These are phyloP conservation scores for Amanita inopinata DNA, from an alignment of 768 basidiomycete species.

Conservation along the genomic window DNA sequence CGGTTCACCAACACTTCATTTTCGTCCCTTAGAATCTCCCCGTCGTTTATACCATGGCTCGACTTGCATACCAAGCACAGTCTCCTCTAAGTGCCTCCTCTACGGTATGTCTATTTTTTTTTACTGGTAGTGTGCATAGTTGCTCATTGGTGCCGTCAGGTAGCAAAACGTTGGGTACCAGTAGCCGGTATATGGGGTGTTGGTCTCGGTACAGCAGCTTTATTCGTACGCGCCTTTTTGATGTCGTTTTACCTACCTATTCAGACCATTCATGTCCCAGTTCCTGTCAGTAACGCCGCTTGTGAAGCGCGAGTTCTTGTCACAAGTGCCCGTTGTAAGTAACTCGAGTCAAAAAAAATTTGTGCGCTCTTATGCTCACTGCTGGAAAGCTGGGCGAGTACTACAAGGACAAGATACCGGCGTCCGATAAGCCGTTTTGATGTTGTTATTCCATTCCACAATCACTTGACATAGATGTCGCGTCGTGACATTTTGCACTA, in stretches of 20 bases:
- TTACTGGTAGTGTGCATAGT: neutral
- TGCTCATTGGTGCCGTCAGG: conserved; percentile 24
- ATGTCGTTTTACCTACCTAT: conserved; percentile 3
- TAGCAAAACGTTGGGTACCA: conserved; percentile 46
- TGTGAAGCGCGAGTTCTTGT: conserved; percentile 63
- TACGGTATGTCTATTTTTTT: conserved; percentile 22
- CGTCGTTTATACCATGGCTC: no score
- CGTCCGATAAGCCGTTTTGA: conserved; percentile 80
- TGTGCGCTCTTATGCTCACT: conserved; percentile 8
- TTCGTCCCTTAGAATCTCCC: no score
- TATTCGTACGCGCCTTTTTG: conserved; percentile 43
- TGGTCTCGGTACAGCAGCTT: conserved; percentile 54
- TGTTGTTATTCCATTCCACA: no score
- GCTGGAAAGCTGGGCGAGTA: conserved; percentile 49
- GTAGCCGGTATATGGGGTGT: conserved; percentile 63
- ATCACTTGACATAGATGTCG: no score
- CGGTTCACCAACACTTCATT: no score
- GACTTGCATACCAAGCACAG: conserved; percentile 28
- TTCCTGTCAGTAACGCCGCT: conserved; percentile 79
- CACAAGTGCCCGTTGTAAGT: conserved; percentile 67
- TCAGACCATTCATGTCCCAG: conserved; percentile 23
- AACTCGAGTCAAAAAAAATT: conserved; percentile 2
- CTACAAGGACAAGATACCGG: conserved; percentile 72
- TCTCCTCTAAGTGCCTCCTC: conserved; percentile 27
- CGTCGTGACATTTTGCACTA: no score